Percentiles rank a stretch among this genome's conserved stretches.
Conservation (phyloP, 2,329 filamentous ascomycete species). For the Penicillium sp. region DNA sequence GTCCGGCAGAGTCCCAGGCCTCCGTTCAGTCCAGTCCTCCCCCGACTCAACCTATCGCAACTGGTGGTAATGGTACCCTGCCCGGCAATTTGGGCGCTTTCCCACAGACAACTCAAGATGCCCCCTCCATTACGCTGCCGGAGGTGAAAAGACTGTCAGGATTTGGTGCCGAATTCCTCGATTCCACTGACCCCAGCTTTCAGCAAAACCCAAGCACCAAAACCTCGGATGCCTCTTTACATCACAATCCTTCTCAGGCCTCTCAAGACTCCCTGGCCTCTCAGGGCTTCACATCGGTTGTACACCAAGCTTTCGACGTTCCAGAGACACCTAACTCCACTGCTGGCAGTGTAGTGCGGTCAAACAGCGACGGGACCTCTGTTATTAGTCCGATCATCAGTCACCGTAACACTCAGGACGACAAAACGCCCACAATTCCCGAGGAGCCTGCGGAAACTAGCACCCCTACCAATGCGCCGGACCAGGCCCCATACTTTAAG, state of each 20-base stretch:
- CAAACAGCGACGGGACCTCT: constrained; percentile 65
- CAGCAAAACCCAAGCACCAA: constrained; percentile 20
- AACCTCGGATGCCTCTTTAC: constrained; percentile 40
- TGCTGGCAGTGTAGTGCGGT: constrained; percentile 59
- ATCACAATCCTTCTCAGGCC: constrained; percentile 53
- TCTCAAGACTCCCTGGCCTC: constrained; percentile 35
- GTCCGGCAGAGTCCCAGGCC: constrained; percentile 1
- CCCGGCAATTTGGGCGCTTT: neutral
- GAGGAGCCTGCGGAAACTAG: constrained; percentile 53
- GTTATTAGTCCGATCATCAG: constrained; percentile 68
- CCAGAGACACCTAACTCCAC: constrained; percentile 58
- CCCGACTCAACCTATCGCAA: neutral
- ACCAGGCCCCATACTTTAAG: constrained; percentile 48
- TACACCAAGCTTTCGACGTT: constrained; percentile 68
- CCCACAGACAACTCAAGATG: constrained; percentile 16
- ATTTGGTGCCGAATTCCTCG: constrained; percentile 37
- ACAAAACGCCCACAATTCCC: constrained; percentile 58
- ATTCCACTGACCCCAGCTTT: constrained; percentile 17
- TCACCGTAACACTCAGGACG: constrained; percentile 42
- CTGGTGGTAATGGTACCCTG: neutral
- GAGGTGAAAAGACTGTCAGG: constrained; percentile 50
- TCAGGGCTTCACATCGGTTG: constrained; percentile 60
- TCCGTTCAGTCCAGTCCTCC: neutral
- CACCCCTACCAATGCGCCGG: constrained; percentile 30
- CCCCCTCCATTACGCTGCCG: constrained; percentile 41